A percentile compares a stretch with the other conserved stretches of the same genome.
These are phyloP conservation scores for Trypanosomatidae sp. DNA, from an alignment of 208 protist species.

Conservation along the genomic window DNA sequence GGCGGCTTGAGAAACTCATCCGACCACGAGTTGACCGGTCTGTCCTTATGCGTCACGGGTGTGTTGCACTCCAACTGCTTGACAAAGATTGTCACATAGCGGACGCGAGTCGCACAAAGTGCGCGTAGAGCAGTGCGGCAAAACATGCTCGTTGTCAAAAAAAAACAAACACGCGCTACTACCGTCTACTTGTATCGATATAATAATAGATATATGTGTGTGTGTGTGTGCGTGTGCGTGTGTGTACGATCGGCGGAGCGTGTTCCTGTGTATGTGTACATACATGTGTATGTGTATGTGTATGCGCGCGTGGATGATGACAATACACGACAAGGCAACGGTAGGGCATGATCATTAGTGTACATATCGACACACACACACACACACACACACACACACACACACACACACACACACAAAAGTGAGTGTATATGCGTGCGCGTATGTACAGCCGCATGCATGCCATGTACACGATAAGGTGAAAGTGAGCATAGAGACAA, in stretches of 20 bases:
- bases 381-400: constrained; percentile 1
- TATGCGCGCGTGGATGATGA: not conserved
- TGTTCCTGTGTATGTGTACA: not conserved
- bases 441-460: too few relatives aligned
- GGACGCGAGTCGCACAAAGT: constrained; percentile 45
- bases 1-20: constrained; percentile 82
- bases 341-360: not conserved
- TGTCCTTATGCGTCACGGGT: constrained; percentile 77
- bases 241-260: too few relatives aligned
- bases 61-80: constrained; percentile 70
- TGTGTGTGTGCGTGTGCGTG: not conserved
- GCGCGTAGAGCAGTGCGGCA: constrained; percentile 39
- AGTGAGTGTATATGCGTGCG: too few relatives aligned
- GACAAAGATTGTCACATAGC: constrained; percentile 52
- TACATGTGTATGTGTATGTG: not conserved
- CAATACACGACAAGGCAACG: not conserved
- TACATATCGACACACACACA: not conserved
- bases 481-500: too few relatives aligned
- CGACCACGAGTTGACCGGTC: constrained; percentile 62
- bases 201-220: not conserved
- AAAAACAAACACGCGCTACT: not conserved
- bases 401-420: too few relatives aligned
- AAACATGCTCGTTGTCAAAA: constrained; percentile 26
- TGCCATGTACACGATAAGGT: too few relatives aligned
- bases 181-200: not conserved